A percentile compares a stretch with the other conserved stretches of the same genome.
Evolutionary conservation across 2,329 filamentous ascomycete genomes (phyloP).

Genomic region (Didymella keratinophila): DNA sequence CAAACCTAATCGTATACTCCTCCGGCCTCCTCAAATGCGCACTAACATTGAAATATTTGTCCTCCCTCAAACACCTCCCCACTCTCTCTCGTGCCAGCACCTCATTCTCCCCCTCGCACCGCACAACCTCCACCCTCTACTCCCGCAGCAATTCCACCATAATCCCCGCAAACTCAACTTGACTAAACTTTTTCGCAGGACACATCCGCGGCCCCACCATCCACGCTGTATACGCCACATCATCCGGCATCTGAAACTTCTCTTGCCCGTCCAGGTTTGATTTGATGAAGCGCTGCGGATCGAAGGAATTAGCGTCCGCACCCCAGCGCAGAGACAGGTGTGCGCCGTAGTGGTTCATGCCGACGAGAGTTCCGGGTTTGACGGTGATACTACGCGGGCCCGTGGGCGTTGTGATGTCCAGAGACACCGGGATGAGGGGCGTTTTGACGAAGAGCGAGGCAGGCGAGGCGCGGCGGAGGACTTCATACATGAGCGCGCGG

Average conservation of each 20-base stretch:
- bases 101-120: slow-evolving; percentile 16
- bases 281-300: slow-evolving; percentile 44
- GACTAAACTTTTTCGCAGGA: slow-evolving; percentile 36
- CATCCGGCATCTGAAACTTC: slow-evolving; percentile 19
- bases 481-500: slow-evolving; percentile 52
- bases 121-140: slow-evolving; percentile 25
- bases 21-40: slow-evolving; percentile 26
- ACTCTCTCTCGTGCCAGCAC: slow-evolving; percentile 20
- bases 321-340: slow-evolving; percentile 36
- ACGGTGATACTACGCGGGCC: slow-evolving; percentile 16
- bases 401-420: slow-evolving; percentile 12
- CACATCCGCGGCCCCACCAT: slow-evolving; percentile 36
- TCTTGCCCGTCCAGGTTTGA: slow-evolving; percentile 16
- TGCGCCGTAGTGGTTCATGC: slow-evolving; percentile 32
- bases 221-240: slow-evolving; percentile 29
- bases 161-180: slow-evolving; percentile 33
- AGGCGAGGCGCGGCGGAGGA: slow-evolving; percentile 21
- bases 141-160: slow-evolving; percentile 24
- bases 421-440: slow-evolving; percentile 6
- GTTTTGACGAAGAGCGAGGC: slow-evolving; percentile 27
- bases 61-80: slow-evolving; percentile 17
- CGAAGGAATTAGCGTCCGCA: slow-evolving; percentile 35
- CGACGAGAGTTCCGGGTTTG: slow-evolving; percentile 18
- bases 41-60: slow-evolving; percentile 29
- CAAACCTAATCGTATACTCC: slow-evolving; percentile 11